Percentiles rank a stretch among this genome's conserved stretches.
Evolutionary conservation across 2,329 filamentous ascomycete species (phyloP).

Genomic region (Verticillium longisporum): DNA sequence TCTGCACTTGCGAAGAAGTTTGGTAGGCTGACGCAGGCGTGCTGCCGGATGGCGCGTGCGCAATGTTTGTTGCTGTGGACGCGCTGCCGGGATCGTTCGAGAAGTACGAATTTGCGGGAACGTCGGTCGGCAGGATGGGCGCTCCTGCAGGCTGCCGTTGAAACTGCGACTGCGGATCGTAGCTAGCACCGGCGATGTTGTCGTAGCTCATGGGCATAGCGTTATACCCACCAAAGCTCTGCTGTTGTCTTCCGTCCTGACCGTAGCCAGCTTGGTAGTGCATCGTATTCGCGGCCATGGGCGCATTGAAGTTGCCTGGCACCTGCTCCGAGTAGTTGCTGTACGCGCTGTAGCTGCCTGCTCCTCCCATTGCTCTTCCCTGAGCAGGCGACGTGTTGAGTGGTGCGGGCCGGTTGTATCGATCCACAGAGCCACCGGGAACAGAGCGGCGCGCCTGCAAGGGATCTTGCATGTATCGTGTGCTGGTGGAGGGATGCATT

Average conservation of each 20-base stretch:
- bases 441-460: conserved; percentile 35
- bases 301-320: conserved; percentile 43
- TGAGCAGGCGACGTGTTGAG: conserved; percentile 41
- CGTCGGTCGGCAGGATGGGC: conserved; percentile 62
- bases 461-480: conserved; percentile 45
- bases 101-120: conserved; percentile 71
- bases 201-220: conserved; percentile 67
- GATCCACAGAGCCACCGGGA: conserved; percentile 25
- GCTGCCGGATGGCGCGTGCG: conserved; percentile 38
- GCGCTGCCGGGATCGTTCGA: conserved; percentile 57
- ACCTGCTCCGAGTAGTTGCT: conserved; percentile 45
- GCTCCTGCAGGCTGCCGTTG: conserved; percentile 70
- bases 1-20: conserved; percentile 50
- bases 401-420: conserved; percentile 42
- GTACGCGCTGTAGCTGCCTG: conserved; percentile 51
- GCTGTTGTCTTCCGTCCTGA: conserved; percentile 52
- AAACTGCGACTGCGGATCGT: conserved; percentile 72
- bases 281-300: conserved; percentile 49
- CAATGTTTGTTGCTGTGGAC: conserved; percentile 47
- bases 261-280: conserved; percentile 61
- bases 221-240: conserved; percentile 51
- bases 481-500: conserved; percentile 52
- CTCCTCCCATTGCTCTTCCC: conserved; percentile 45
- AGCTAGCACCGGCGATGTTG: conserved; percentile 27
- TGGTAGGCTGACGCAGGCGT: conserved; percentile 57